Evolutionary conservation across 257 asterid species (phyloP).

Genomic region (Anisodus acutangulus): DNA sequence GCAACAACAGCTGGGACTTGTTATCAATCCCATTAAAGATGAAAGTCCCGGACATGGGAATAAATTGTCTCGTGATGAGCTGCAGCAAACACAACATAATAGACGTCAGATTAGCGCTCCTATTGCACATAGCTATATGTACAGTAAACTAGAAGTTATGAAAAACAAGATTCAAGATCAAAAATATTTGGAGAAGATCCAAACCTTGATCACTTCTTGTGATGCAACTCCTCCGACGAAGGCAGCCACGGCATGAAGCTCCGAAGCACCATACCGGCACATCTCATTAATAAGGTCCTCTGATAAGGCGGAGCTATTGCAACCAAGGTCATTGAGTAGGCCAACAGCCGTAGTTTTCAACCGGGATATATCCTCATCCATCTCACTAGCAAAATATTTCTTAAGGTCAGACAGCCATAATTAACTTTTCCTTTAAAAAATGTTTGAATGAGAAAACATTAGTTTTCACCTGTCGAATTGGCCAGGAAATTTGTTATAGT

Average conservation of each 20-base stretch:
- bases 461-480: constrained; percentile 80
- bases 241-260: constrained; percentile 96
- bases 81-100: constrained; percentile 42
- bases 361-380: constrained; percentile 96
- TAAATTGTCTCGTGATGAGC: constrained; percentile 92
- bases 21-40: constrained; percentile 90
- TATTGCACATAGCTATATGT: background rate
- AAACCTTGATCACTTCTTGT: constrained; percentile 95
- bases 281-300: constrained; percentile 95
- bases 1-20: constrained; percentile 66
- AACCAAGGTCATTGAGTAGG: constrained; percentile 77
- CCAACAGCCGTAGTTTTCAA: constrained; percentile 79
- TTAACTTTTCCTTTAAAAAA: background rate
- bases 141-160: background rate
- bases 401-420: constrained; percentile 30
- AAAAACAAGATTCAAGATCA: constrained; percentile 1
- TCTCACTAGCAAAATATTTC: constrained; percentile 54
- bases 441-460: constrained; percentile 3
- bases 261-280: constrained; percentile 95
- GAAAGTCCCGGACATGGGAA: constrained; percentile 92
- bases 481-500: constrained; percentile 84
- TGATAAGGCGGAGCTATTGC: constrained; percentile 73
- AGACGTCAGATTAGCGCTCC: constrained; percentile 28
- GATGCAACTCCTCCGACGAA: constrained; percentile 93
- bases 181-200: background rate